These are phyloP conservation scores for Neurospora sp. DNA, from an alignment of 495 filamentous ascomycete genomes.

Conservation along the genomic window DNA sequence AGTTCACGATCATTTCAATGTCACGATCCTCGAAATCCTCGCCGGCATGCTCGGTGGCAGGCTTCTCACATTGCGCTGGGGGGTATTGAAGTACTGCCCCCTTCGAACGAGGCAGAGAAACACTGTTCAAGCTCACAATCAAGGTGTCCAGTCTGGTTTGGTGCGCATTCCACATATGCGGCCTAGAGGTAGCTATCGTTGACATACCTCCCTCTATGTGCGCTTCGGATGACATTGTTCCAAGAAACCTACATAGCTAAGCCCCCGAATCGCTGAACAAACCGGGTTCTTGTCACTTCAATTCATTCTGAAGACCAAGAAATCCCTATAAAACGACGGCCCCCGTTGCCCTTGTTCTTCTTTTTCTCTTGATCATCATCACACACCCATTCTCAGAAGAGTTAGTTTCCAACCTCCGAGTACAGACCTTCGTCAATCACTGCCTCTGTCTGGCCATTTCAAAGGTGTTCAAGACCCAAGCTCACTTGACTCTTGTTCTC, in stretches of 20 bases:
- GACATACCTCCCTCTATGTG: no score
- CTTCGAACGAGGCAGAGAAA: no score
- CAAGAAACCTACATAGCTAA: not conserved
- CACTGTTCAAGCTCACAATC: no score
- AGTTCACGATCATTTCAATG: not conserved
- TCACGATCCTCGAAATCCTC: not conserved
- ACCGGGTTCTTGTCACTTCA: no score
- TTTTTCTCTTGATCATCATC: not conserved
- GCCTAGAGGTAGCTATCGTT: no score
- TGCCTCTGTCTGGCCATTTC: not conserved
- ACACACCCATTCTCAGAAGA: not conserved
- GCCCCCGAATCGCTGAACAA: no score
- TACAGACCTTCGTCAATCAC: not conserved
- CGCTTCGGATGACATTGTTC: no score
- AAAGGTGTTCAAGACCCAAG: not conserved
- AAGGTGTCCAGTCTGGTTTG: no score
- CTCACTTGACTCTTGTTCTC: not conserved
- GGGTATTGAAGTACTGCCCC: not conserved
- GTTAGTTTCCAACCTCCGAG: not conserved
- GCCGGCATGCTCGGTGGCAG: not conserved
- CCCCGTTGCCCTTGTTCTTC: not conserved
- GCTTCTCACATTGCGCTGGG: not conserved
- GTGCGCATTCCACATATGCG: no score
- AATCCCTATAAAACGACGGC: not conserved
- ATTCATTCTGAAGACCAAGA: not conserved